phyloP scores from a whole-genome alignment of 495 filamentous ascomycete species.

The Talaromyces nanjingensis region DNA sequence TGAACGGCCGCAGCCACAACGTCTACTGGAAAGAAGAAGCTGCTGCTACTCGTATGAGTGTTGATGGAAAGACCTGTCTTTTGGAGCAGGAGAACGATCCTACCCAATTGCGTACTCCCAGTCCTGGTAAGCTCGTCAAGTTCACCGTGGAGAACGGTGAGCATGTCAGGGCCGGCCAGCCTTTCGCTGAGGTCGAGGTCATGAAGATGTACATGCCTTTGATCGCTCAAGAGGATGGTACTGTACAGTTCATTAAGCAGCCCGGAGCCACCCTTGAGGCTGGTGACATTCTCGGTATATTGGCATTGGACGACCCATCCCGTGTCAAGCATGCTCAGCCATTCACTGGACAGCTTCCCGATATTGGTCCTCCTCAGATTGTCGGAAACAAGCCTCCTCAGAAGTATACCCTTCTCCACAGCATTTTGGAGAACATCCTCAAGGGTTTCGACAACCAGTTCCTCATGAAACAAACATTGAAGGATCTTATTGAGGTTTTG shows the following conservation, averaged over 20 bases:
- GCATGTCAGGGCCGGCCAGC: conserved; percentile 86
- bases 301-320: conserved; percentile 90
- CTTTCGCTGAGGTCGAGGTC: conserved; percentile 96
- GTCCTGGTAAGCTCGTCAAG: conserved; percentile 96
- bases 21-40: conserved; percentile 99
- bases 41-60: conserved; percentile 87
- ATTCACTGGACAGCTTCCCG: conserved; percentile 89
- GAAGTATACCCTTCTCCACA: conserved; percentile 67
- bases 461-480: conserved; percentile 83
- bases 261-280: conserved; percentile 96
- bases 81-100: conserved; percentile 99
- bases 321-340: conserved; percentile 95
- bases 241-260: conserved; percentile 98
- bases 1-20: conserved; percentile 89
- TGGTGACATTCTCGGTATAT: conserved; percentile 96
- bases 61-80: conserved; percentile 95
- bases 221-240: conserved; percentile 91
- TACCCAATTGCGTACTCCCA: conserved; percentile 90
- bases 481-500: conserved; percentile 84
- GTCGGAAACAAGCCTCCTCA: conserved; percentile 91
- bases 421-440: conserved; percentile 81
- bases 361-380: conserved; percentile 76
- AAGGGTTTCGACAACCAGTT: conserved; percentile 95
- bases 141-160: conserved; percentile 96
- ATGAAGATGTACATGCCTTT: conserved; percentile 99